Conservation (phyloP, 306 rosid genomes). For the Castanopsis chinensis region DNA sequence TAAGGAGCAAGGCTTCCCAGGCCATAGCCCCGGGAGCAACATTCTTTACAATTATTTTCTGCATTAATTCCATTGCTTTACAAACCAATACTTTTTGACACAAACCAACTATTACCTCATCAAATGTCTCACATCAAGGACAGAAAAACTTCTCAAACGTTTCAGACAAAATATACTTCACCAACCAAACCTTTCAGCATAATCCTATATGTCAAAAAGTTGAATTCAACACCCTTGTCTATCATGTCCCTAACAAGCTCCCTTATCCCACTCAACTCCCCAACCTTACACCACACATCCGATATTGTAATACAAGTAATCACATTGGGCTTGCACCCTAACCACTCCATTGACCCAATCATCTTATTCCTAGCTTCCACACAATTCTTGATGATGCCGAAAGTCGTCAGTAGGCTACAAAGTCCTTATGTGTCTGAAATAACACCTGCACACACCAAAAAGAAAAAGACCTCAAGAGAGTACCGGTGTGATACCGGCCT, state of each 20-base stretch:
- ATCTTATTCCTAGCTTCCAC: conserved; percentile 44
- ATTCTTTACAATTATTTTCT: conserved; percentile 35
- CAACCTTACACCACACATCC: conserved; percentile 38
- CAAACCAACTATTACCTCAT: conserved; percentile 50
- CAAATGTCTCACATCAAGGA: conserved; percentile 49
- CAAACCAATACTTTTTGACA: conserved; percentile 48
- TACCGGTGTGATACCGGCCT: too few relatives aligned
- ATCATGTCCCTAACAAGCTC: conserved; percentile 55
- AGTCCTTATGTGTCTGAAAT: too few relatives aligned
- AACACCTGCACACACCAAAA: too few relatives aligned
- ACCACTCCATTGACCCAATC: conserved; percentile 54
- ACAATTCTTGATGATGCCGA: conserved; percentile 20
- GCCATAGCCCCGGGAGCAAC: conserved; percentile 48
- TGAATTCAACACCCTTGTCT: conserved; percentile 48
- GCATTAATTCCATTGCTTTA: conserved; percentile 50
- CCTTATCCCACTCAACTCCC: conserved; percentile 40
- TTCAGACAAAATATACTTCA: conserved; percentile 44
- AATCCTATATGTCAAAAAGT: conserved; percentile 55
- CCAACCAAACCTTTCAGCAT: conserved; percentile 55
- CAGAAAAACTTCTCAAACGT: conserved; percentile 50
- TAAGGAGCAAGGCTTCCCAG: conserved; percentile 61
- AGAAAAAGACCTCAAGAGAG: too few relatives aligned
- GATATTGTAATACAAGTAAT: conserved; percentile 65
- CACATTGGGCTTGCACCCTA: conserved; percentile 69
- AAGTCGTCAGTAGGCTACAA: too few relatives aligned